Base-by-base conservation (phyloP, 352 stramenopile species). In the Phytopythium oedochilum region DNA sequence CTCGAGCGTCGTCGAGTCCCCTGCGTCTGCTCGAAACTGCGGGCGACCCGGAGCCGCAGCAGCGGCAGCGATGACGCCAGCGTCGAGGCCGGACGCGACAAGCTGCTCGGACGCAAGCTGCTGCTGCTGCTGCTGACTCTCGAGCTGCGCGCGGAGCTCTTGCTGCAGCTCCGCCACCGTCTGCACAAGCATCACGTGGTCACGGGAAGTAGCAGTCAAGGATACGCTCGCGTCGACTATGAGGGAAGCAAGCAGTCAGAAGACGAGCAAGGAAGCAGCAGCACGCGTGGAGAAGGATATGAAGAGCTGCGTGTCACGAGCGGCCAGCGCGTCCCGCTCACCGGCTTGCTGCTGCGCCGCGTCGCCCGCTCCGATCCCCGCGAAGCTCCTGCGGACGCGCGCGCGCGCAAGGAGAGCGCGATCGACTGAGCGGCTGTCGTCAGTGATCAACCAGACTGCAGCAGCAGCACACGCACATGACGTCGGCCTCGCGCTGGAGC, bases 231-330 rank as follows among this genome's bases (percentile, higher is more conserved):
- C 32, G 10, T 25, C 2, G 23, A 34, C 29, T 52, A n/a, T 31
- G 3, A 22, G 22, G 17, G 36, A 18, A 20, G 0, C 9, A 18
- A 28, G 38, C 18, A 5, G n/a, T 2, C 6, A 25, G 17, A 45
- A 8, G 3, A 45, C n/a, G 5, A n/a, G 20, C 4, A 3, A n/a
- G 25, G 40, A 26, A 17, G 40, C 22, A 26, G 40, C 40, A 26
- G 10, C 20, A 2, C 20, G 12, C 8, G 22, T 26, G 40, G 40
- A 46, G 59, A 55, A 67, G 66, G 73, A 81, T 81, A 84, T 83
- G 57, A 84, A 92, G 50, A 88, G 69, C 46, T 89, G 77, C 1
- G 78, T 77, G 60, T 92, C 82, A 53, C 73, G 81, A 18, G 77
- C 87, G 15, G 79, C 77, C 25, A 92, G 51, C n/a, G 80, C 59